Conservation (phyloP, 2,329 filamentous ascomycete species). For the Xylariaceae sp. region DNA sequence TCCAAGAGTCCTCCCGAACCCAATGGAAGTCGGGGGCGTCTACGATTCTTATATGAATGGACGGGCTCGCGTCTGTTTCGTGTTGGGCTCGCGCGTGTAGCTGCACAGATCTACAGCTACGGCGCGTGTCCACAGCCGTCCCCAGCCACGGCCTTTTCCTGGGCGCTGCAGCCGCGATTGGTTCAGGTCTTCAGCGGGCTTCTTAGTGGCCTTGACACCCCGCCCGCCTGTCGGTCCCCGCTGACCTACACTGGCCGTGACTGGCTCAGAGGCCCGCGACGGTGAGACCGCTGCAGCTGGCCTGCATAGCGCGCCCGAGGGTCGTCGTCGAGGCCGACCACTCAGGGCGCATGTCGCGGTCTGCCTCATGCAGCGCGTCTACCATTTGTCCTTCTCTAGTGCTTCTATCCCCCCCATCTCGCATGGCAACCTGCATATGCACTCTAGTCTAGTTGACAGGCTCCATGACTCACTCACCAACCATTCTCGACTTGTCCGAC, state of each 20-base stretch:
- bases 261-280: slow-evolving; percentile 20
- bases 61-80: slow-evolving; percentile 27
- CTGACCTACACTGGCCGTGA: slow-evolving; percentile 22
- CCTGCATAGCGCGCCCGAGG: slow-evolving; percentile 22
- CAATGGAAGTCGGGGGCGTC: not conserved
- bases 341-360: slow-evolving; percentile 27
- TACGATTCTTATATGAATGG: slow-evolving; percentile 22
- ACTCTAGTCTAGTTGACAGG: slow-evolving; percentile 10
- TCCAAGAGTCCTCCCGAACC: not conserved
- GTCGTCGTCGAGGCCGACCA: slow-evolving; percentile 21
- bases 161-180: slow-evolving; percentile 19
- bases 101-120: slow-evolving; percentile 8
- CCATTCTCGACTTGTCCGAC: slow-evolving; percentile 20
- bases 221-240: slow-evolving; percentile 14
- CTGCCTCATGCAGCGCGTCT: slow-evolving; percentile 24
- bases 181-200: slow-evolving; percentile 5
- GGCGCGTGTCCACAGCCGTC: not conserved
- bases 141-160: not conserved
- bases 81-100: slow-evolving; percentile 22
- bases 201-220: slow-evolving; percentile 14
- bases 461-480: slow-evolving; percentile 31
- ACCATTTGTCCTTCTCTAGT: slow-evolving; percentile 19
- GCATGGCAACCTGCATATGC: slow-evolving; percentile 27
- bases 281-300: slow-evolving; percentile 25
- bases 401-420: slow-evolving; percentile 14